Percentiles rank a stretch among this genome's conserved stretches.
phyloP scores from a whole-genome alignment of 257 asterid species.

The Nicotiana paniculata region DNA sequence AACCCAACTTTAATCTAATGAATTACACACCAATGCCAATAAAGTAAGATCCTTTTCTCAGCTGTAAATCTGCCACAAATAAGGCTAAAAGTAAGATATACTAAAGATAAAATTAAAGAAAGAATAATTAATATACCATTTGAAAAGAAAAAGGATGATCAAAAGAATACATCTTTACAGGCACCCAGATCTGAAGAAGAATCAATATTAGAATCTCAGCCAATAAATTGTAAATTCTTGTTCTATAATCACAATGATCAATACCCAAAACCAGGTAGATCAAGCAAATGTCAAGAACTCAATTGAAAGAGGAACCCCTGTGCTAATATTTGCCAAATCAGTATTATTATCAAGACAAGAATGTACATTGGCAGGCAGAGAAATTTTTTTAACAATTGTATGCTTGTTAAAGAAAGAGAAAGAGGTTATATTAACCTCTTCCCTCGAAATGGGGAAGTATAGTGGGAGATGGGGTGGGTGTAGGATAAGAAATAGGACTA shows the following conservation, averaged over 20 bases:
- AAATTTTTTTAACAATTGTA: background rate
- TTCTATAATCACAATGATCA: slow-evolving; percentile 24
- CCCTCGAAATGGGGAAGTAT: slow-evolving; percentile 26
- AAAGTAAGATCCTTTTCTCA: slow-evolving; percentile 33
- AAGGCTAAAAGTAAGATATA: slow-evolving; percentile 45
- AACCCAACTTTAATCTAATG: slow-evolving; percentile 24
- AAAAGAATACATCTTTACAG: slow-evolving; percentile 59
- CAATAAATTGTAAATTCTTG: slow-evolving; percentile 28
- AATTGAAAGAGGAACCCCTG: slow-evolving; percentile 9
- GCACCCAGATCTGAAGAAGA: slow-evolving; percentile 41
- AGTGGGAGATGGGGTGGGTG: slow-evolving; percentile 20
- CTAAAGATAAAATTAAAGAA: slow-evolving; percentile 29
- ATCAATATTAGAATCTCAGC: slow-evolving; percentile 25
- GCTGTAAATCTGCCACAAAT: slow-evolving; percentile 48
- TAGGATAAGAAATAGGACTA: slow-evolving; percentile 24
- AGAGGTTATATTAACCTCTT: slow-evolving; percentile 6
- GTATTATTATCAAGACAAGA: background rate
- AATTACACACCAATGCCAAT: slow-evolving; percentile 27
- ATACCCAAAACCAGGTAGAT: slow-evolving; percentile 29
- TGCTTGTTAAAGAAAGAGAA: slow-evolving; percentile 11
- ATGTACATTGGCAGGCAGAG: slow-evolving; percentile 1
- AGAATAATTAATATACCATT: slow-evolving; percentile 20
- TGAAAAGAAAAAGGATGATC: slow-evolving; percentile 38
- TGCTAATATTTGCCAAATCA: background rate
- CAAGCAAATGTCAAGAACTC: slow-evolving; percentile 14